phyloP scores from a whole-genome alignment of 2,329 filamentous ascomycete genomes.

The Hypoxylon sp. region DNA sequence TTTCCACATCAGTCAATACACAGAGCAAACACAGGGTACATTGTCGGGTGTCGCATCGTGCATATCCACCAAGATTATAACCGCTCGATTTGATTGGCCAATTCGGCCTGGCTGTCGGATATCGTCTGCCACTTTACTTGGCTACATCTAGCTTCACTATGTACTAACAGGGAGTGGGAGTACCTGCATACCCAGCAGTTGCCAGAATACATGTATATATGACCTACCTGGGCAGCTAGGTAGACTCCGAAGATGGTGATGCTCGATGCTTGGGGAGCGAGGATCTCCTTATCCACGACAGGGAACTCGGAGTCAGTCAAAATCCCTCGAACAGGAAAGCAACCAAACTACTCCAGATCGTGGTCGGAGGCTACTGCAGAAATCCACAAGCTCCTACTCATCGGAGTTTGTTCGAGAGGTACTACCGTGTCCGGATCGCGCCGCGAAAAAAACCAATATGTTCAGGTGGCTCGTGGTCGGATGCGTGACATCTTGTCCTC shows the following conservation, averaged over 20 bases:
- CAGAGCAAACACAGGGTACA: conserved; percentile 21
- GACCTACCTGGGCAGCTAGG: too few relatives aligned
- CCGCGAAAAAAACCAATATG: conserved; percentile 16
- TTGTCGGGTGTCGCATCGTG: conserved; percentile 33
- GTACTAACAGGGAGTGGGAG: conserved; percentile 20
- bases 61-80: conserved; percentile 28
- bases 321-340: conserved; percentile 32
- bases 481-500: conserved; percentile 25
- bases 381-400: conserved; percentile 23
- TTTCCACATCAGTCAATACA: conserved; percentile 20
- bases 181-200: conserved; percentile 11
- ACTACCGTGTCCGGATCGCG: conserved; percentile 15
- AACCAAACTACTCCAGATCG: conserved; percentile 32
- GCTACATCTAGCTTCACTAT: conserved; percentile 27
- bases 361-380: conserved; percentile 16
- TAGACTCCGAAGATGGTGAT: conserved; percentile 15
- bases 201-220: neutral
- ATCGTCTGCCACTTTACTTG: conserved; percentile 29
- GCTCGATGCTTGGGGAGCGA: conserved; percentile 17
- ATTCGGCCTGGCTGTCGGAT: conserved; percentile 35
- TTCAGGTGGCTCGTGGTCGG: conserved; percentile 12
- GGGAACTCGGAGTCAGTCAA: conserved; percentile 40
- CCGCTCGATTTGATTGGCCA: conserved; percentile 33
- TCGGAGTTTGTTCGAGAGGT: conserved; percentile 32
- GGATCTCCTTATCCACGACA: conserved; percentile 32